A percentile compares a stretch with the other conserved stretches of the same genome.
These are phyloP conservation scores for Psidium friedrichsthalianum DNA, from an alignment of 345 rosid genomes.

Conservation along the genomic window DNA sequence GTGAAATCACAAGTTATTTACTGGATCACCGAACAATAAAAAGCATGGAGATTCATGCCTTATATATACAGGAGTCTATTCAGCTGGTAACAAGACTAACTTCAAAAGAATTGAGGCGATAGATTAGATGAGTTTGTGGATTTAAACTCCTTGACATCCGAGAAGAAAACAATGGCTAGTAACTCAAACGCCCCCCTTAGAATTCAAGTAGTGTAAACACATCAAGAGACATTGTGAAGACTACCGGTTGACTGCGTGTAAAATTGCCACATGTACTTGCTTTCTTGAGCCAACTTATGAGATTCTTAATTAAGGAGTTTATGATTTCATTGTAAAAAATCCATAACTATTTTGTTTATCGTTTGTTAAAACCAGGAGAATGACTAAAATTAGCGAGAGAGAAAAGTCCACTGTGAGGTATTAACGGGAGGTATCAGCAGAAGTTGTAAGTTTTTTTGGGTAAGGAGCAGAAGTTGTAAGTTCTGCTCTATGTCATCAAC, in stretches of 20 bases:
- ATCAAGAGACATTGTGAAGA: neutral
- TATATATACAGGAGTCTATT: neutral
- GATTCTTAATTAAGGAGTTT: neutral
- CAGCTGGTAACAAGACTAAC: neutral
- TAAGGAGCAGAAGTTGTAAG: no score
- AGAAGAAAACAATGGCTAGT: neutral
- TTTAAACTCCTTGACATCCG: neutral
- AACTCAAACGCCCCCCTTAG: neutral
- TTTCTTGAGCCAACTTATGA: neutral
- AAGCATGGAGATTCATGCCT: neutral
- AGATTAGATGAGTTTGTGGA: neutral
- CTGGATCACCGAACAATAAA: neutral
- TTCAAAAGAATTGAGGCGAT: neutral
- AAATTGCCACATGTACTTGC: neutral
- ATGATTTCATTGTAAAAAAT: neutral
- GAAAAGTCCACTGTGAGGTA: neutral
- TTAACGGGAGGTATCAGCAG: neutral
- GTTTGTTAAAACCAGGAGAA: neutral
- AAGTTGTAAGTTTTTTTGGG: no score
- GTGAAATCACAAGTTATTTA: neutral
- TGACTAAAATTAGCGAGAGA: neutral
- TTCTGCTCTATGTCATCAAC: neutral
- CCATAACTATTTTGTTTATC: neutral
- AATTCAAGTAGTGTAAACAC: neutral
- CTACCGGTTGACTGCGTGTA: neutral